Conservation (phyloP, 176 grass and related monocot species). For the Triticum timopheevii region DNA sequence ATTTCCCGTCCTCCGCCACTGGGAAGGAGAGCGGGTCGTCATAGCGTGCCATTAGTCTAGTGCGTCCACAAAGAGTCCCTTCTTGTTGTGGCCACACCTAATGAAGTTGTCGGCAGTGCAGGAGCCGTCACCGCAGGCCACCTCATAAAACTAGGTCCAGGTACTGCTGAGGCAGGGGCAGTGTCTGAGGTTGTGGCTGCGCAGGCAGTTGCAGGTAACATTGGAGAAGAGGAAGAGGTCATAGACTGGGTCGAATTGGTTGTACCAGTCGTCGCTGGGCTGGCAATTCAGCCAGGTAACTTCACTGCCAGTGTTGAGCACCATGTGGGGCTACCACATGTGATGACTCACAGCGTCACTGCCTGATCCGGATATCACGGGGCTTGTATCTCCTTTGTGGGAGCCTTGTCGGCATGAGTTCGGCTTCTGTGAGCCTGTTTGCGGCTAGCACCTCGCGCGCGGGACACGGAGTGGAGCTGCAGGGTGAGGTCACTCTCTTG, state of each 20-base stretch:
- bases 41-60: slow-evolving; percentile 61
- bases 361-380: slow-evolving; percentile 76
- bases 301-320: slow-evolving; percentile 92
- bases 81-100: slow-evolving; percentile 90
- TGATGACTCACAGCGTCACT: slow-evolving; percentile 94
- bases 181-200: slow-evolving; percentile 45
- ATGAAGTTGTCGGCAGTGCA: slow-evolving; percentile 91
- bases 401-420: slow-evolving; percentile 38
- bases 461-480: not conserved
- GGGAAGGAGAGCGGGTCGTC: slow-evolving; percentile 40
- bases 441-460: slow-evolving; percentile 43
- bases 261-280: slow-evolving; percentile 89
- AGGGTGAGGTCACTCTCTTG: no score
- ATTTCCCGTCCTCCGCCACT: no score
- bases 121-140: slow-evolving; percentile 89
- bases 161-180: slow-evolving; percentile 76
- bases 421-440: slow-evolving; percentile 20
- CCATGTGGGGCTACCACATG: slow-evolving; percentile 67
- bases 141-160: slow-evolving; percentile 55
- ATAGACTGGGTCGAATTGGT: slow-evolving; percentile 81
- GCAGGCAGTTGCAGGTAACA: slow-evolving; percentile 49
- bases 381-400: slow-evolving; percentile 55
- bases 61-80: slow-evolving; percentile 84
- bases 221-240: slow-evolving; percentile 54
- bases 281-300: slow-evolving; percentile 93